A percentile compares a stretch with the other conserved stretches of the same genome.
These are phyloP conservation scores for Colletotrichum australisinense DNA, from an alignment of 2,329 filamentous ascomycete genomes.

Conservation along the genomic window DNA sequence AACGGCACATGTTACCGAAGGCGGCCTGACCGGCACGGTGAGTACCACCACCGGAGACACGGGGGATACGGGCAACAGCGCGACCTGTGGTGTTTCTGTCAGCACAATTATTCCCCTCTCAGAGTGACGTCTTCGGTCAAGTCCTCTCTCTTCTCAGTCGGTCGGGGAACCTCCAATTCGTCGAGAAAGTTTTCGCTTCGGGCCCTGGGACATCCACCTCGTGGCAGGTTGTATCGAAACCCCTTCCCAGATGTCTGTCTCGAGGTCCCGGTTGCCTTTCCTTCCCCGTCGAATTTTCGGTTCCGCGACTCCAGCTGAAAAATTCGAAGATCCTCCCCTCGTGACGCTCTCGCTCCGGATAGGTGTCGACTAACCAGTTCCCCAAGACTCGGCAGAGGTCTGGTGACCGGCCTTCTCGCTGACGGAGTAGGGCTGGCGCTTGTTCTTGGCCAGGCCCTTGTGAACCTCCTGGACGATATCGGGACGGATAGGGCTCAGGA, in stretches of 20 bases:
- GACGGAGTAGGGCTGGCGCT: conserved; percentile 98
- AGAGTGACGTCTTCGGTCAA: not conserved
- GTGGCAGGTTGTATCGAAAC: conserved; percentile 1
- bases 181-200: not conserved
- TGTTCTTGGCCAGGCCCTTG: conserved; percentile 99
- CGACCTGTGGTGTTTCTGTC: conserved; percentile 71
- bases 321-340: not conserved
- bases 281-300: not conserved
- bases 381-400: conserved; percentile 99
- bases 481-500: conserved; percentile 95
- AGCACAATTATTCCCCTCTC: conserved; percentile 9
- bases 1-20: conserved; percentile 99
- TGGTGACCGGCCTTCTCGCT: conserved; percentile 99
- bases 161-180: not conserved
- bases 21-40: conserved; percentile 99
- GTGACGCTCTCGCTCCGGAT: not conserved
- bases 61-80: conserved; percentile 99
- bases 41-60: conserved; percentile 99
- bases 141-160: not conserved
- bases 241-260: conserved; percentile 15
- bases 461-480: conserved; percentile 99
- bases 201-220: conserved; percentile 13
- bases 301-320: not conserved
- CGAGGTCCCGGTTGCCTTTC: conserved; percentile 17
- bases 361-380: conserved; percentile 81